Conservation (phyloP, 169 alveolate genomes). For the Amoebophrya sp. region DNA sequence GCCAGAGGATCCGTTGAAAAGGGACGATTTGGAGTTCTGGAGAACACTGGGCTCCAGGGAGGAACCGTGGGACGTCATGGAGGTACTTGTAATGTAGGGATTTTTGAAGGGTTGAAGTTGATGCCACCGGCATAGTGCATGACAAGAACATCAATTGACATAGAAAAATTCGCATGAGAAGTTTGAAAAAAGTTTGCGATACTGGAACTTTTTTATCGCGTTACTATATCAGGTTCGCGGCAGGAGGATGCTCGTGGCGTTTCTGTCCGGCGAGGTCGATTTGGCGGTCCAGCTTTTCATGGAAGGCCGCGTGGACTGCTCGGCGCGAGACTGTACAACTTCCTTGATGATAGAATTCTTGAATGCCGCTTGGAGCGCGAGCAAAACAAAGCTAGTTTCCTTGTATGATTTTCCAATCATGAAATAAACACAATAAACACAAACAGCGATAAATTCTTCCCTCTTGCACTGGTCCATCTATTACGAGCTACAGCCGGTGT, state of each 20-base stretch:
- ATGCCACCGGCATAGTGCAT: too few relatives aligned
- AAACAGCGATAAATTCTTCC: background rate
- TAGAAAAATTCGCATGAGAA: too few relatives aligned
- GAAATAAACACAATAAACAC: too few relatives aligned
- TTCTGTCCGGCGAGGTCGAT: background rate
- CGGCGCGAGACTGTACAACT: background rate
- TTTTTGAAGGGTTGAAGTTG: too few relatives aligned
- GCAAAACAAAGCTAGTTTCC: too few relatives aligned
- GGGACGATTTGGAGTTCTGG: background rate
- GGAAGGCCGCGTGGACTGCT: background rate
- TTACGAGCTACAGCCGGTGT: constrained; percentile 18
- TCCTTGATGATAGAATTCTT: too few relatives aligned
- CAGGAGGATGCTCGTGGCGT: background rate
- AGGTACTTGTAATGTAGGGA: too few relatives aligned
- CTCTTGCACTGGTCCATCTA: constrained; percentile 14
- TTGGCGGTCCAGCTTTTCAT: background rate
- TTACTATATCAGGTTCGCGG: background rate
- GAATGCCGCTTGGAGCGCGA: too few relatives aligned
- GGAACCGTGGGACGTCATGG: constrained; percentile 6
- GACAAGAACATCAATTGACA: too few relatives aligned
- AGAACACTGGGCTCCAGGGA: background rate
- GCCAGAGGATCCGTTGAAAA: background rate
- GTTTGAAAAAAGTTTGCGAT: too few relatives aligned
- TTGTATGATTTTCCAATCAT: too few relatives aligned
- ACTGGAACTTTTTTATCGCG: too few relatives aligned